A percentile compares a stretch with the other conserved stretches of the same genome.
phyloP scores from a whole-genome alignment of 495 filamentous ascomycete genomes.

The Tuber aestivum region DNA sequence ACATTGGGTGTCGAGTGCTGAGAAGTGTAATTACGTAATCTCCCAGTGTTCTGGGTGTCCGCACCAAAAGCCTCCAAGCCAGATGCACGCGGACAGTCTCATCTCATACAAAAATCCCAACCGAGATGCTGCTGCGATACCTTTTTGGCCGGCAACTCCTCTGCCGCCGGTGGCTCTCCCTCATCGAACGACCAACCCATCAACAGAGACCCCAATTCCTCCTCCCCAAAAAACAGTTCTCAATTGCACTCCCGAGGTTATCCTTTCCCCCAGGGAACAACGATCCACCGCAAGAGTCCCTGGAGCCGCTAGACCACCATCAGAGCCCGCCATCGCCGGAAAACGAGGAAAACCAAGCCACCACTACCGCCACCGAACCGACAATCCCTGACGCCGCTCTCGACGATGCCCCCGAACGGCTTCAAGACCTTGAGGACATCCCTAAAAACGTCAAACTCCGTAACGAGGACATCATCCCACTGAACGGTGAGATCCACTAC shows the following conservation, averaged over 20 bases:
- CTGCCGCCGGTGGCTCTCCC: neutral
- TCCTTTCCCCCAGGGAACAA: too few relatives aligned
- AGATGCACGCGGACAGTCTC: neutral
- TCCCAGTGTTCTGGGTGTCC: neutral
- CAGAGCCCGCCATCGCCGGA: neutral
- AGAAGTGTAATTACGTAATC: neutral
- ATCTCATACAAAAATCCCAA: neutral
- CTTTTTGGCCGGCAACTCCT: neutral
- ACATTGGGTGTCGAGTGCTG: neutral
- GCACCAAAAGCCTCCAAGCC: neutral
- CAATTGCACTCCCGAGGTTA: neutral
- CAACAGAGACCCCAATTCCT: neutral
- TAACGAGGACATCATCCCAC: slow-evolving; percentile 48
- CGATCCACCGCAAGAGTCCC: too few relatives aligned
- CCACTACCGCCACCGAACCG: too few relatives aligned
- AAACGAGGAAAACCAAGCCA: neutral
- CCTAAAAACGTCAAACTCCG: slow-evolving; percentile 19
- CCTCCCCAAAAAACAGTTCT: neutral
- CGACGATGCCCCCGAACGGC: neutral
- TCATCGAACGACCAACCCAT: neutral
- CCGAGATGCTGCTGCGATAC: neutral
- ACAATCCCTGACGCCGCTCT: too few relatives aligned
- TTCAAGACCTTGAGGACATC: neutral
- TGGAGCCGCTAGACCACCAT: neutral
- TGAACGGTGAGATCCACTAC: slow-evolving; percentile 44